Percentiles rank a stretch among this genome's conserved stretches.
phyloP scores from a whole-genome alignment of 2,329 filamentous ascomycete species.

The Huntiella moniliformis region DNA sequence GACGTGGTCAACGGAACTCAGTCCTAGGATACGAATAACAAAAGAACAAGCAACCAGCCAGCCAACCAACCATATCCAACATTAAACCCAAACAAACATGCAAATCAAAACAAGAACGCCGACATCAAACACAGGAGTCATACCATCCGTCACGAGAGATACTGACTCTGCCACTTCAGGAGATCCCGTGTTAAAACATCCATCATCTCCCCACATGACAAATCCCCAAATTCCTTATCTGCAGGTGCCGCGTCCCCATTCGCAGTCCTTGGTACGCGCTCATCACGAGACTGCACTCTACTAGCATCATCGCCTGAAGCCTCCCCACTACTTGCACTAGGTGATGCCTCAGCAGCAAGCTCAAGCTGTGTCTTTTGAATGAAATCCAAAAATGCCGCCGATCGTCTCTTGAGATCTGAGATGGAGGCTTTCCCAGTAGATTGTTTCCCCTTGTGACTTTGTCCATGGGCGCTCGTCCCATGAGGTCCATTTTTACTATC shows the following conservation, averaged over 20 bases:
- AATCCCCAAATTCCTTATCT: slow-evolving; percentile 46
- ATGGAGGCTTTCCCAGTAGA: slow-evolving; percentile 56
- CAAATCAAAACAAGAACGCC: not conserved
- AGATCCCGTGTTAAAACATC: slow-evolving; percentile 63
- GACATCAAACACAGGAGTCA: not conserved
- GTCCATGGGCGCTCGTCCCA: slow-evolving; percentile 26
- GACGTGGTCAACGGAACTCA: not conserved
- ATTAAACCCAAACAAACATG: not conserved
- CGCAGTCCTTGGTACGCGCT: not conserved
- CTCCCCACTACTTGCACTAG: slow-evolving; percentile 20
- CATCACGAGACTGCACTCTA: not conserved
- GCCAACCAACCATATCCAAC: not conserved
- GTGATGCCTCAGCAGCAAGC: slow-evolving; percentile 46
- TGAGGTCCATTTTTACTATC: slow-evolving; percentile 21
- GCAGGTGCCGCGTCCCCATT: slow-evolving; percentile 6
- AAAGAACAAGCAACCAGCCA: not conserved
- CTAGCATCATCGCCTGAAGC: slow-evolving; percentile 13
- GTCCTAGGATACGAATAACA: not conserved
- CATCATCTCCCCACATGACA: slow-evolving; percentile 80
- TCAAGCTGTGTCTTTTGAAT: slow-evolving; percentile 80
- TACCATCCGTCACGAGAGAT: slow-evolving; percentile 18
- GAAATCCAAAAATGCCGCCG: slow-evolving; percentile 71
- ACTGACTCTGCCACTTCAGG: slow-evolving; percentile 70
- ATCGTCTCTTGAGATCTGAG: slow-evolving; percentile 73
- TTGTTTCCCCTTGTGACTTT: slow-evolving; percentile 33